Evolutionary conservation across 768 basidiomycete species (phyloP), one percentile per base, ranked within the genome.

Genomic region (Botryobasidium botryosum): DNA sequence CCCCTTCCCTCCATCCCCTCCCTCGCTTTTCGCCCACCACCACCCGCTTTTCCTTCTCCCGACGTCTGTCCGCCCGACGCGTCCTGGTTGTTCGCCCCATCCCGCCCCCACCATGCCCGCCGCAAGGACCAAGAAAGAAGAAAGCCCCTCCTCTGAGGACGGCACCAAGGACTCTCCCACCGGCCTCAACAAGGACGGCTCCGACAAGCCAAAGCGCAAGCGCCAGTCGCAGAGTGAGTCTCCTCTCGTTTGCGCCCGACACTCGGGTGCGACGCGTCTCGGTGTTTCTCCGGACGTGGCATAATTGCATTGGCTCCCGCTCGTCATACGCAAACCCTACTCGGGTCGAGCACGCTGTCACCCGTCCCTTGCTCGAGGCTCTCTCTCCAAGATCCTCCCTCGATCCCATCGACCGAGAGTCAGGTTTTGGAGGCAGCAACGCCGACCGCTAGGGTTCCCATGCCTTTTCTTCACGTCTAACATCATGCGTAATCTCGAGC

Each of bases 181-280:
- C 15, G 24, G 27, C 13, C 24, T 26, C 40, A 7, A 8, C 40
- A 42, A 42, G 10, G 40, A 24, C 28, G 49, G 71, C n/a, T n/a
- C n/a, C 63, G 73, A 68, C 66, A 79, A 75, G 66, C 70, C 68
- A 64, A 81, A 80, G 68, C 71, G 78, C 74, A 82, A 81, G 79
- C 75, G 81, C 55, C 83, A 85, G 66, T 82, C 80, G 44, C 83
- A 85, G 61, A 85, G 82, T 82, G 54, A 48, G 77, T 68, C 50
- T 47, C 43, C 41, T 35, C 13, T 36, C 15, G 18, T 55, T 38
- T 29, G 8, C 49, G 50, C 45, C 47, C 29, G n/a, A n/a, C 8
- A 32, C 8, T 8, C n/a, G n/a, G n/a, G n/a, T n/a, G n/a, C n/a
- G 21, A 12, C 7, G 21, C 26, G 26, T 21, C 23, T 36, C 23